Percentiles rank a stretch among this genome's conserved stretches.
phyloP scores from a whole-genome alignment of 129 eudicot genomes.

The Lactuca saligna region DNA sequence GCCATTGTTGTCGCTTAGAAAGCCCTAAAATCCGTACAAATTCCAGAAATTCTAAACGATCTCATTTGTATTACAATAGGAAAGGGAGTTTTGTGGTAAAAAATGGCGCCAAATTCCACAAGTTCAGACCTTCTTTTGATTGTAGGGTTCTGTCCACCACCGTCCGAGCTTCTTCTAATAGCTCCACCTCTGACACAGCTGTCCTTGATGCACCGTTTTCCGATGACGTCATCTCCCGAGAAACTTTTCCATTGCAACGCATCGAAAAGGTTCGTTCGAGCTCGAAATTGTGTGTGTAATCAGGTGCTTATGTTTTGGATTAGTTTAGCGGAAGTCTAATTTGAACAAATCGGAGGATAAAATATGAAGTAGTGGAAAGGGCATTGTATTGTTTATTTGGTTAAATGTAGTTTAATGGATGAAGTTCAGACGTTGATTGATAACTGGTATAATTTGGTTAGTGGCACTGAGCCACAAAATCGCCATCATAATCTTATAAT shows the following conservation, averaged over 20 bases:
- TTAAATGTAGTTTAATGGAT: slow-evolving; percentile 1
- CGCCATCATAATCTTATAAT: not conserved
- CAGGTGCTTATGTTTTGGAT: not conserved
- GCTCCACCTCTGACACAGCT: slow-evolving; percentile 45
- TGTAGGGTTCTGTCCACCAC: slow-evolving; percentile 16
- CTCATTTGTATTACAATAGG: slow-evolving; percentile 29
- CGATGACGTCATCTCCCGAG: slow-evolving; percentile 40
- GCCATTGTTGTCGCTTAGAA: slow-evolving; percentile 35
- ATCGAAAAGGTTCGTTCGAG: slow-evolving; percentile 49
- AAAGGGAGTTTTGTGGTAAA: slow-evolving; percentile 14
- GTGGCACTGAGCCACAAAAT: not conserved
- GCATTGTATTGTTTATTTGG: slow-evolving; percentile 18
- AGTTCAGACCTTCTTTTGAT: slow-evolving; percentile 26
- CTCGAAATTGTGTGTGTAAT: not conserved
- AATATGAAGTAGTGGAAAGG: slow-evolving; percentile 13
- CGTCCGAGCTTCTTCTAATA: slow-evolving; percentile 32
- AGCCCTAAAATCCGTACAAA: slow-evolving; percentile 24
- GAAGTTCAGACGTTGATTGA: not conserved
- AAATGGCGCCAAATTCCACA: slow-evolving; percentile 38
- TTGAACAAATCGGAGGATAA: slow-evolving; percentile 9
- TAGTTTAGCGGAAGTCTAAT: slow-evolving; percentile 5
- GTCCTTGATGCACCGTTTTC: slow-evolving; percentile 42
- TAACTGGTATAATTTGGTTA: not conserved
- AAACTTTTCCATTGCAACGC: slow-evolving; percentile 52
- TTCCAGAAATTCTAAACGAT: slow-evolving; percentile 32